Conservation (phyloP, 2,329 filamentous ascomycete species). For the Aureobasidium lini region DNA sequence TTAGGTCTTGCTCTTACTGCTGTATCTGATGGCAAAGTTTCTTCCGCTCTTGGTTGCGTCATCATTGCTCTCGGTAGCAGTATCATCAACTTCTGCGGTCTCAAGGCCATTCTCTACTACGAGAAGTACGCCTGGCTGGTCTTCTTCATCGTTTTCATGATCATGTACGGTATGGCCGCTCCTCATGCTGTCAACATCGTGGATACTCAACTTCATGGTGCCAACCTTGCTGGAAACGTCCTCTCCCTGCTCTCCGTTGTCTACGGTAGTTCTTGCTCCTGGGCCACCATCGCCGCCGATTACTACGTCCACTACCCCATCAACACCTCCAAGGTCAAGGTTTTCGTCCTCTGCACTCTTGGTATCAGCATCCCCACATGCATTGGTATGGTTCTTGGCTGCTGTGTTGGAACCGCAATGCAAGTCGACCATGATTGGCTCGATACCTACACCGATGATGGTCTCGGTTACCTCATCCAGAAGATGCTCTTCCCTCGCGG, state of each 20-base stretch:
- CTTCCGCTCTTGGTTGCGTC: conserved; percentile 37
- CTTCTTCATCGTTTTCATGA: conserved; percentile 40
- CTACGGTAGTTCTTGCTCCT: conserved; percentile 33
- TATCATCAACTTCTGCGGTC: conserved; percentile 33
- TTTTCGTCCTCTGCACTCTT: conserved; percentile 36
- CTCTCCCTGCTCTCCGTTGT: conserved; percentile 29
- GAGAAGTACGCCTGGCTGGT: conserved; percentile 45
- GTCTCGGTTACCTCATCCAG: conserved; percentile 42
- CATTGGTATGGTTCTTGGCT: conserved; percentile 33
- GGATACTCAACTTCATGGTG: conserved; percentile 23
- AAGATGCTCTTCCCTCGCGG: conserved; percentile 39
- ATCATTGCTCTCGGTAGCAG: conserved; percentile 34
- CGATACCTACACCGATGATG: conserved; percentile 34
- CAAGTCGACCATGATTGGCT: conserved; percentile 24
- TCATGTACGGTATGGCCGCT: conserved; percentile 42
- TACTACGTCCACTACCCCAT: conserved; percentile 39
- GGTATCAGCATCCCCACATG: conserved; percentile 35
- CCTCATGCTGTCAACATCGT: conserved; percentile 35
- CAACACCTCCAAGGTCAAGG: conserved; percentile 31
- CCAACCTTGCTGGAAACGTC: conserved; percentile 22
- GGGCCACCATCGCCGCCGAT: conserved; percentile 36
- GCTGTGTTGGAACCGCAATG: conserved; percentile 13
- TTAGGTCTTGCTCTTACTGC: conserved; percentile 31
- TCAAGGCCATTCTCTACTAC: conserved; percentile 39
- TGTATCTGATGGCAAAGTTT: conserved; percentile 36